These are phyloP conservation scores for Stropharia rugosoannulata DNA, from an alignment of 768 basidiomycete genomes.

Conservation along the genomic window DNA sequence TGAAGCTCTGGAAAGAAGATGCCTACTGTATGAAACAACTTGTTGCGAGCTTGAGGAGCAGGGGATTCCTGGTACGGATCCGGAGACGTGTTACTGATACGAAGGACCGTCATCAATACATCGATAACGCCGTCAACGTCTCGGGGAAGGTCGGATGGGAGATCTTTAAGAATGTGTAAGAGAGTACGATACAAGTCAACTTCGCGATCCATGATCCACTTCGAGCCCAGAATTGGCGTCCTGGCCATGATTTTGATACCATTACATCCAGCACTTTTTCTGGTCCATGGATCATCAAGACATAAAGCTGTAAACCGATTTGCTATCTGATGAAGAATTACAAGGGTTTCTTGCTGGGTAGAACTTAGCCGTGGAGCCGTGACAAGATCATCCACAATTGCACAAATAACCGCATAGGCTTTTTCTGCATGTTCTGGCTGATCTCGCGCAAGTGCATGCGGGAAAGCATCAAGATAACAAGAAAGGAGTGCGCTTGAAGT, in stretches of 20 bases:
- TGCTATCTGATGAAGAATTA: conserved; percentile 78
- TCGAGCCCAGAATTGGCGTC: conserved; percentile 67
- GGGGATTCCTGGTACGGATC: conserved; percentile 45
- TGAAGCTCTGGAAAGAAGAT: conserved; percentile 89
- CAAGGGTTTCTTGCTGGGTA: conserved; percentile 53
- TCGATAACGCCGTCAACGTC: conserved; percentile 78
- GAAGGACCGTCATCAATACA: conserved; percentile 68
- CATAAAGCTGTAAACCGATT: conserved; percentile 84
- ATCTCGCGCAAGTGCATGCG: conserved; percentile 71
- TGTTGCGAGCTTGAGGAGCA: conserved; percentile 41
- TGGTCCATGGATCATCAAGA: conserved; percentile 87
- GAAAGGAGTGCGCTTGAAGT: conserved; percentile 58
- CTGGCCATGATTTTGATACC: conserved; percentile 82
- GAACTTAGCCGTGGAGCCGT: conserved; percentile 49
- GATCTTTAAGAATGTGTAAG: conserved; percentile 90
- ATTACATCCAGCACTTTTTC: conserved; percentile 85
- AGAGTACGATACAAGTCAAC: conserved; percentile 89
- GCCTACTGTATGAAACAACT: conserved; percentile 68
- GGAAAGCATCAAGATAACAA: conserved; percentile 79
- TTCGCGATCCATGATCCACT: conserved; percentile 85
- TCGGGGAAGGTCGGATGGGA: conserved; percentile 84
- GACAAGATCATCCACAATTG: conserved; percentile 69
- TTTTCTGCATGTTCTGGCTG: conserved; percentile 57
- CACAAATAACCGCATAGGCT: conserved; percentile 58
- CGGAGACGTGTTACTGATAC: conserved; percentile 53